phyloP scores from a whole-genome alignment of 140 eudicot species.

The Bidens hawaiensis region DNA sequence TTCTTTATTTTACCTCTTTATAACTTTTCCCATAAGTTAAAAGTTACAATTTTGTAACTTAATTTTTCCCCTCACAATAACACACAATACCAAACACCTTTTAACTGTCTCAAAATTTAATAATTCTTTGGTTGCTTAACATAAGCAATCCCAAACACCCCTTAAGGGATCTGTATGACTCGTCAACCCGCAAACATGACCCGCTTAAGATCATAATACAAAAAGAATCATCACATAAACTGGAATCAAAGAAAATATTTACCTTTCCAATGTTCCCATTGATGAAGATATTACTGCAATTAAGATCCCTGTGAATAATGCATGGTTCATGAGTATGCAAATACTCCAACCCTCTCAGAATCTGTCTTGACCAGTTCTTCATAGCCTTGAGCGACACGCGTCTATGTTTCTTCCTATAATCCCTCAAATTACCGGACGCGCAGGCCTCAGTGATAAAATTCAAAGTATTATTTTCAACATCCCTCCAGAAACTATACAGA shows the following conservation, averaged over 20 bases:
- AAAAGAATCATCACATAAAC: neutral
- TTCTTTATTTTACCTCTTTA: too few species aligned
- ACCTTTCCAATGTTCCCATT: slow-evolving; percentile 83
- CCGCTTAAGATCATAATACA: neutral
- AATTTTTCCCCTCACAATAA: too few species aligned
- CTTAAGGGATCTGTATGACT: too few species aligned
- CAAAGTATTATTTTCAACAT: slow-evolving; percentile 41
- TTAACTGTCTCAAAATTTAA: too few species aligned
- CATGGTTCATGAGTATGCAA: slow-evolving; percentile 79
- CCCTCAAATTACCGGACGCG: slow-evolving; percentile 73
- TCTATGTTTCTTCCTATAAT: slow-evolving; percentile 63
- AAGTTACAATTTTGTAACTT: too few species aligned
- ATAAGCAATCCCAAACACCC: too few species aligned
- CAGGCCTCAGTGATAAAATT: slow-evolving; percentile 81
- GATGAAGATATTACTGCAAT: slow-evolving; percentile 80
- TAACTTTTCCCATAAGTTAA: too few species aligned
- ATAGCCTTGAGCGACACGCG: slow-evolving; percentile 68
- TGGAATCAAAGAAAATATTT: slow-evolving; percentile 4
- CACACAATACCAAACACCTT: too few species aligned
- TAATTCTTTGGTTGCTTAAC: too few species aligned
- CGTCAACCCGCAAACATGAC: neutral
- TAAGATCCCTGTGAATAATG: slow-evolving; percentile 70
- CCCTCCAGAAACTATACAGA: slow-evolving; percentile 67
- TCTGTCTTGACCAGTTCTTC: slow-evolving; percentile 80
- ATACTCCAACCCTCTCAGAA: slow-evolving; percentile 69